Conservation (phyloP, 2,329 filamentous ascomycete species). For the Fusarium hainanense region DNA sequence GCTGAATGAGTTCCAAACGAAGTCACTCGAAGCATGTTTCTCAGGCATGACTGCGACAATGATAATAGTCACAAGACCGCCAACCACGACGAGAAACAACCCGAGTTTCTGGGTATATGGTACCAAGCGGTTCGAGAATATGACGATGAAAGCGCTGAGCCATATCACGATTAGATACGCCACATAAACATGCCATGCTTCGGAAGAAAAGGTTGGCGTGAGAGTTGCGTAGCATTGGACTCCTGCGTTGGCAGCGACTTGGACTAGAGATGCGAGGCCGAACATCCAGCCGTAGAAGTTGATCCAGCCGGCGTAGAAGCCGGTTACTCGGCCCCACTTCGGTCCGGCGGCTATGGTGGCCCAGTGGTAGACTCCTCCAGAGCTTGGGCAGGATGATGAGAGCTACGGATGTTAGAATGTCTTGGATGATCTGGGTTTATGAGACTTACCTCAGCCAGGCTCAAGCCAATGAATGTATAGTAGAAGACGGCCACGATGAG, state of each 20-base stretch:
- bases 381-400: conserved; percentile 41
- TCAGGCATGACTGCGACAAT: conserved; percentile 39
- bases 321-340: conserved; percentile 39
- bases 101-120: conserved; percentile 43
- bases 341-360: conserved; percentile 41
- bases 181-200: conserved; percentile 43
- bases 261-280: conserved; percentile 41
- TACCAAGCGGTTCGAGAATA: conserved; percentile 42
- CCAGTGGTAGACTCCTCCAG: conserved; percentile 44
- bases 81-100: conserved; percentile 36
- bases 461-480: conserved; percentile 41
- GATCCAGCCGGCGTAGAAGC: conserved; percentile 45
- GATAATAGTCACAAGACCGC: conserved; percentile 40
- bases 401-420: conserved; percentile 4
- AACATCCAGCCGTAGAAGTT: conserved; percentile 48
- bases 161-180: conserved; percentile 40
- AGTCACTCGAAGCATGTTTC: conserved; percentile 34
- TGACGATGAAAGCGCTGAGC: conserved; percentile 33
- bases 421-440: no score
- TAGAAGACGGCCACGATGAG: conserved; percentile 40
- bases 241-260: conserved; percentile 39
- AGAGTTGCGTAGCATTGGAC: conserved; percentile 44
- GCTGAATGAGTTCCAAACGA: conserved; percentile 41
- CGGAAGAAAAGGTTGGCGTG: conserved; percentile 5
- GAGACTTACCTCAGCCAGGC: conserved; percentile 37